A percentile compares a stretch with the other conserved stretches of the same genome.
These are phyloP conservation scores for Hydnum rufescens DNA, from an alignment of 768 basidiomycete species.

Conservation along the genomic window DNA sequence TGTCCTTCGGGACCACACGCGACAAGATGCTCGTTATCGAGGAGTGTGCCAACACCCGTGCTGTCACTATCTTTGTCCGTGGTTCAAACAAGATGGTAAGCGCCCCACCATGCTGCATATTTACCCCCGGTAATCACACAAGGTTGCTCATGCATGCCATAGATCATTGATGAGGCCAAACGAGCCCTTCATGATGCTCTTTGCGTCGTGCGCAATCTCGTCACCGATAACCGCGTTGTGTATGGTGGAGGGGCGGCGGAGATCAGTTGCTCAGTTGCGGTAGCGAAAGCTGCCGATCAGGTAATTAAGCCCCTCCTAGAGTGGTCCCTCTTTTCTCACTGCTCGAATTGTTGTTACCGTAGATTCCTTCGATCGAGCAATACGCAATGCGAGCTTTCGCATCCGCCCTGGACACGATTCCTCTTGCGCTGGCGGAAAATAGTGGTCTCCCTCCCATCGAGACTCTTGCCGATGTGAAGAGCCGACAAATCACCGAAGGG, in stretches of 20 bases:
- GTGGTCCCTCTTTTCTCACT: neutral
- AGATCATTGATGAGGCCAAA: slow-evolving; percentile 99
- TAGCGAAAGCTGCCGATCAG: slow-evolving; percentile 86
- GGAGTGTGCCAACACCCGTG: slow-evolving; percentile 90
- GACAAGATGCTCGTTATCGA: slow-evolving; percentile 99
- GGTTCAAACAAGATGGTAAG: slow-evolving; percentile 98
- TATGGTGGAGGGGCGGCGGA: slow-evolving; percentile 98
- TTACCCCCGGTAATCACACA: neutral
- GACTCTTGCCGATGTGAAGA: slow-evolving; percentile 89
- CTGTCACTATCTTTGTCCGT: slow-evolving; percentile 92
- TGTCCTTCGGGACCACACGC: slow-evolving; percentile 91
- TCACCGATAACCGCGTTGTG: slow-evolving; percentile 89
- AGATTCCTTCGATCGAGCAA: slow-evolving; percentile 96
- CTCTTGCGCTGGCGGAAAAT: slow-evolving; percentile 93
- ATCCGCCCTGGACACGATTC: slow-evolving; percentile 84
- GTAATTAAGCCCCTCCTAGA: slow-evolving; percentile 21
- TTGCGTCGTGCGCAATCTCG: slow-evolving; percentile 88
- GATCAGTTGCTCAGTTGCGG: slow-evolving; percentile 85
- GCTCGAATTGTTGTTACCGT: neutral
- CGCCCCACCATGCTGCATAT: too few species aligned
- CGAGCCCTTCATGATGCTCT: slow-evolving; percentile 94
- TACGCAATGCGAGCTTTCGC: slow-evolving; percentile 99
- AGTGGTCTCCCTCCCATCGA: slow-evolving; percentile 92
- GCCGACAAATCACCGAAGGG: slow-evolving; percentile 69
- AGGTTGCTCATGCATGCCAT: neutral